Evolutionary conservation across 2,329 filamentous ascomycete species (phyloP).

Genomic region (Fusarium robinianum): DNA sequence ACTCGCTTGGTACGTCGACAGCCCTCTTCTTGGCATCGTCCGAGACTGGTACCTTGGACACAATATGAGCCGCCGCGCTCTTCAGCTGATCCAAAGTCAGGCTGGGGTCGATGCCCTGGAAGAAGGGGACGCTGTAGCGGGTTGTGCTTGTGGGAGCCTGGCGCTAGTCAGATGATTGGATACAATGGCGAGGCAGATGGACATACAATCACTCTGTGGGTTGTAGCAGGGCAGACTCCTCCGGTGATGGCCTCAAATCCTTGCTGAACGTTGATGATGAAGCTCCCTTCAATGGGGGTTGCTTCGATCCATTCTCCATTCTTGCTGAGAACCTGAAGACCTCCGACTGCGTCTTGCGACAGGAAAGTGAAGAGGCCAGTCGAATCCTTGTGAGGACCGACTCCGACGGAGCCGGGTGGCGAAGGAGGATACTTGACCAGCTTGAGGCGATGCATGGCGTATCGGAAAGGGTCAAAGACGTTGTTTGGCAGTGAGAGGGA

Average conservation of each 20-base stretch:
- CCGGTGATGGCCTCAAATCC: constrained; percentile 9
- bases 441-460: constrained; percentile 7
- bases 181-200: neutral
- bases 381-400: constrained; percentile 7
- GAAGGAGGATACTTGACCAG: constrained; percentile 7
- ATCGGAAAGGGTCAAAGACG: constrained; percentile 2
- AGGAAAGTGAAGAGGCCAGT: constrained; percentile 6
- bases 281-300: constrained; percentile 4
- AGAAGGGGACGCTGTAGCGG: constrained; percentile 7
- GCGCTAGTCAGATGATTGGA: neutral
- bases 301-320: constrained; percentile 7
- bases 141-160: constrained; percentile 7
- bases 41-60: constrained; percentile 1
- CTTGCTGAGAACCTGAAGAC: constrained; percentile 6
- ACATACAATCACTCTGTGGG: constrained; percentile 3
- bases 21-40: constrained; percentile 6
- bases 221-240: constrained; percentile 6
- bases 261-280: constrained; percentile 9
- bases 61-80: constrained; percentile 3
- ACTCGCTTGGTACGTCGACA: constrained; percentile 4
- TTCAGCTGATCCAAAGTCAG: constrained; percentile 1
- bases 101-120: constrained; percentile 9
- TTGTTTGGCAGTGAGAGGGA: neutral
- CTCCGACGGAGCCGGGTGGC: neutral
- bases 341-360: constrained; percentile 1